Evolutionary conservation across 75 land plant genomes (phyloP), one percentile per base, ranked within the genome.

Genomic region (Sequoiadendron giganteum): DNA sequence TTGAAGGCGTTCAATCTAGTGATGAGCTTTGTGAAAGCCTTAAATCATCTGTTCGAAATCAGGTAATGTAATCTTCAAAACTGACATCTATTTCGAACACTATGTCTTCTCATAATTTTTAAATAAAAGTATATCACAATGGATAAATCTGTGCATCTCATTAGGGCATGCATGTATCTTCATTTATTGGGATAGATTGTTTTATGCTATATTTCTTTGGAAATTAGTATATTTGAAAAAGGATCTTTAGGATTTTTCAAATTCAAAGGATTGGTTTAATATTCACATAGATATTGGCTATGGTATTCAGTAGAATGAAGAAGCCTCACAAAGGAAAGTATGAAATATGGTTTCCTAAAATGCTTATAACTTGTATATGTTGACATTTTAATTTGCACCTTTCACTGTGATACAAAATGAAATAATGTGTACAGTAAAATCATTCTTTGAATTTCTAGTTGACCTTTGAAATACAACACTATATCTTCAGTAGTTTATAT

Each of bases 1-100:
- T 92, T 38, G 98, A 96, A 42, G 99, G 96, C 76, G 96, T 96
- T 87, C 91, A 93, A 68, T 94, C 95, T 86, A 94, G 95, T 87
- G 93, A 96, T 76, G 97, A 96, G 43, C 96, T 97, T 38, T 89
- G 95, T 65, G 93, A 90, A 89, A 92, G 94, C 75, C 94, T 97
- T 39, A 86, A 93, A 76, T 65, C 87, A 19, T 83, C 94, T 39
- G 99, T 96, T 19, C 90, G 99, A 47, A 92, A 90, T 4, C 97
- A 97, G 98, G 99, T 97, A 48, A 42, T 13, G 30, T 47, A 2
- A 45, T 45, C 2, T 81, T 43, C 9, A n/a, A 81, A 81, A 16
- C 11, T 28, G 48, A 38, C 45, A 10, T n/a, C 49, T 43, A 16
- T 43, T 45, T 42, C 47, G 6, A 47, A 1, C 16, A 3, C 1